These are phyloP conservation scores for Testicularia cyperi DNA, from an alignment of 1,284 basidiomycete species.

Conservation along the genomic window DNA sequence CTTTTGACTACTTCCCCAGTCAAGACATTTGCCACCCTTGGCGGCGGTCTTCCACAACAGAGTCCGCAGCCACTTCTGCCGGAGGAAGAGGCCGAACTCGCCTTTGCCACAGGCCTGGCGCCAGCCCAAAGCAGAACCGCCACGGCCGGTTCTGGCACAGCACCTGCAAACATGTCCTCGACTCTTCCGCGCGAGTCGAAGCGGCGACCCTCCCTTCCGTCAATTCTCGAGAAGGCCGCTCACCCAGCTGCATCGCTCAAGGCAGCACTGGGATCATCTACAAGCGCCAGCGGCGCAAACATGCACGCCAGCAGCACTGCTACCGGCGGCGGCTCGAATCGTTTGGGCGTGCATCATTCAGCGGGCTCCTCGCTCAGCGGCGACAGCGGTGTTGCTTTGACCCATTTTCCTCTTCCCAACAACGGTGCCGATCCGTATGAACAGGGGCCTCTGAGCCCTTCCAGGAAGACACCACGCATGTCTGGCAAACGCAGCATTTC, in stretches of 20 bases:
- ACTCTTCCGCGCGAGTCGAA: slow-evolving; percentile 14
- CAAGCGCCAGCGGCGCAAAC: slow-evolving; percentile 5
- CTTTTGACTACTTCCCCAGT: not conserved
- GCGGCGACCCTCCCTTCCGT: slow-evolving; percentile 45
- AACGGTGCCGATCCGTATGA: slow-evolving; percentile 1
- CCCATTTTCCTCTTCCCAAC: not conserved
- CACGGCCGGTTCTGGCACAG: slow-evolving; percentile 2
- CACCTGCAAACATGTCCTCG: not conserved
- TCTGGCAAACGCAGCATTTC: slow-evolving; percentile 41
- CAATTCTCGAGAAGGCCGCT: slow-evolving; percentile 49
- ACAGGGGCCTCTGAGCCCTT: slow-evolving; percentile 12
- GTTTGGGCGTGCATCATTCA: too few species aligned
- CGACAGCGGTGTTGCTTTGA: too few species aligned
- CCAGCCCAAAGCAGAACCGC: not conserved
- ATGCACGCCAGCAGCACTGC: slow-evolving; percentile 4
- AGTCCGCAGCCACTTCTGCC: not conserved
- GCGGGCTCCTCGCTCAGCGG: too few species aligned
- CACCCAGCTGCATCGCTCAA: slow-evolving; percentile 50
- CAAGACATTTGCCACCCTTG: not conserved
- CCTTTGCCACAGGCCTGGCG: slow-evolving; percentile 3
- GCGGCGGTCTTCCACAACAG: not conserved
- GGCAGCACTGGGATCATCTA: slow-evolving; percentile 39
- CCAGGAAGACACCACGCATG: slow-evolving; percentile 18
- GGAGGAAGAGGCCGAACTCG: slow-evolving; percentile 1
- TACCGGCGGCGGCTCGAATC: too few species aligned